Conservation (phyloP, 345 rosid genomes). For the Brassica rapa region DNA sequence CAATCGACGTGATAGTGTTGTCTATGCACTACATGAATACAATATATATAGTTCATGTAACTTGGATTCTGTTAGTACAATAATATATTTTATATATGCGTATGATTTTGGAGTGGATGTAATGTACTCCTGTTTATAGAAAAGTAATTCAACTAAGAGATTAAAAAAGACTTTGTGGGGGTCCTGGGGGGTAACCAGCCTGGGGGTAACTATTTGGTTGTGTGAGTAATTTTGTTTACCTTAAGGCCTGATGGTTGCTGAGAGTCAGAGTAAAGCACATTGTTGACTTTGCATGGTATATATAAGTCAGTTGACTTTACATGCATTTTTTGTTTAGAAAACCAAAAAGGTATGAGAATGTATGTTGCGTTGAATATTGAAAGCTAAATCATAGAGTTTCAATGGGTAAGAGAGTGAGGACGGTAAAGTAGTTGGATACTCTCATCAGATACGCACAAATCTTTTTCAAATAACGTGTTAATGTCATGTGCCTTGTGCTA, state of each 20-base stretch:
- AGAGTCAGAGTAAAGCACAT: constrained; percentile 13
- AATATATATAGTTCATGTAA: constrained; percentile 13
- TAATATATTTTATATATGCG: neutral
- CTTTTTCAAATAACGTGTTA: constrained; percentile 34
- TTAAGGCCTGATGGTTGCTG: constrained; percentile 4
- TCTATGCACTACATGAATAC: neutral
- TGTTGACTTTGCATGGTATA: constrained; percentile 33
- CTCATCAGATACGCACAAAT: constrained; percentile 28
- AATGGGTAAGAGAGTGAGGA: constrained; percentile 49
- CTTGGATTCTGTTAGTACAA: constrained; percentile 32
- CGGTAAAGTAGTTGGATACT: constrained; percentile 46
- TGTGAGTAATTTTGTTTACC: neutral
- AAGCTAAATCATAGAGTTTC: constrained; percentile 18
- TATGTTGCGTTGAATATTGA: constrained; percentile 23
- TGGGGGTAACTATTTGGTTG: neutral
- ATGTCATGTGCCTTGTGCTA: constrained; percentile 26
- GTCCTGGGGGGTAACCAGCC: no score
- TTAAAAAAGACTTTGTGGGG: neutral
- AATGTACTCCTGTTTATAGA: neutral
- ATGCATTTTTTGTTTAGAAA: constrained; percentile 6
- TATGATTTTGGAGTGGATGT: neutral
- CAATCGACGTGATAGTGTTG: constrained; percentile 24
- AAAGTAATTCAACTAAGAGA: neutral
- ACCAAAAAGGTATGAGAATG: neutral
- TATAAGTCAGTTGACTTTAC: constrained; percentile 26